phyloP scores from a whole-genome alignment of 805 yeast genomes.

The Wickerhamiella nectarea region DNA sequence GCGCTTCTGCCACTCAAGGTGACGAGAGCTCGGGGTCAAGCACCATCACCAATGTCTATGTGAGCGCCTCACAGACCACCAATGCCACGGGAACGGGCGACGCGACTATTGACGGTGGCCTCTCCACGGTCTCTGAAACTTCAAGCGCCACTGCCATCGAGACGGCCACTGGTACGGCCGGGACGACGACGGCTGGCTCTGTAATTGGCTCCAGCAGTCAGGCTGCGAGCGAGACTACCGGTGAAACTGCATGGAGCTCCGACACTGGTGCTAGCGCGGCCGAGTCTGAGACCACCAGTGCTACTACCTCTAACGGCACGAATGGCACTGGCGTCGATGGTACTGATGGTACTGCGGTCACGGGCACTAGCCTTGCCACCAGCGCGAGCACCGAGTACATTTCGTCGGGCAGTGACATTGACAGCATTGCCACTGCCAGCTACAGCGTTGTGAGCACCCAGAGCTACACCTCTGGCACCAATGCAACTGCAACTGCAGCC shows the following conservation, averaged over 20 bases:
- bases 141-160: not conserved
- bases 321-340: slow-evolving; percentile 3
- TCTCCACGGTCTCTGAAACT: not conserved
- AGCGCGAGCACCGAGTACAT: not conserved
- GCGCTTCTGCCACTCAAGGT: not conserved
- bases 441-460: not conserved
- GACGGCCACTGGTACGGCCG: not conserved
- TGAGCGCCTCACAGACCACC: slow-evolving; percentile 8
- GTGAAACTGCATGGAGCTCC: too few relatives aligned
- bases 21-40: not conserved
- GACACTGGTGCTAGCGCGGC: slow-evolving; percentile 15
- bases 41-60: not conserved
- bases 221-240: not conserved
- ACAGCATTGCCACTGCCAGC: not conserved
- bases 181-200: not conserved
- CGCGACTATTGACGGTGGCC: slow-evolving; percentile 1
- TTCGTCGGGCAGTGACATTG: not conserved
- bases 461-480: not conserved
- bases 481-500: not conserved
- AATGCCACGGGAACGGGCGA: slow-evolving; percentile 5
- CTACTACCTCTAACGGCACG: not conserved
- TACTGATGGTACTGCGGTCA: not conserved
- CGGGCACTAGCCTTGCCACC: not conserved
- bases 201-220: not conserved
- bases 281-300: slow-evolving; percentile 3